Evolutionary conservation across 2,329 filamentous ascomycete species (phyloP).

Genomic region (Bretziella fagacearum): DNA sequence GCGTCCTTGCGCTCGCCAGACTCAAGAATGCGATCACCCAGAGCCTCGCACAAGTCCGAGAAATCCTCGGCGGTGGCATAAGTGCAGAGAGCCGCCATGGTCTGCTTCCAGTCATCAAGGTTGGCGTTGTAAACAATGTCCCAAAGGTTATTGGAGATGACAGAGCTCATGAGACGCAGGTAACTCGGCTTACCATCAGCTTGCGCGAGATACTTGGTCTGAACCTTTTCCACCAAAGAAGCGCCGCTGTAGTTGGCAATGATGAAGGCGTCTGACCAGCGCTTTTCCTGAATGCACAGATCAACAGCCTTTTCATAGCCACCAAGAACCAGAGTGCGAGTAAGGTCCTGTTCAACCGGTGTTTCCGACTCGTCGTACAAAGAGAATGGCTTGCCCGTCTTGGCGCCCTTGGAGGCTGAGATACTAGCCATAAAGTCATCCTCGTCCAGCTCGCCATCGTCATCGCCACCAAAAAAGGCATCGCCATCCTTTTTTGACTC

Average conservation of each 20-base stretch:
- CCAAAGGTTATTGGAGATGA: slow-evolving; percentile 94
- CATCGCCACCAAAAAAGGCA: slow-evolving; percentile 50
- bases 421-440: slow-evolving; percentile 80
- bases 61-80: slow-evolving; percentile 87
- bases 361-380: slow-evolving; percentile 74
- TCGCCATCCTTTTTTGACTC: slow-evolving; percentile 46
- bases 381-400: slow-evolving; percentile 87
- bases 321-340: slow-evolving; percentile 72
- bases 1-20: slow-evolving; percentile 68
- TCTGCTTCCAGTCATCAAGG: slow-evolving; percentile 85
- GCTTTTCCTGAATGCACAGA: slow-evolving; percentile 71
- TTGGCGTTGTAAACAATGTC: slow-evolving; percentile 95
- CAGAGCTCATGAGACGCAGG: slow-evolving; percentile 71
- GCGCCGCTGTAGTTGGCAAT: slow-evolving; percentile 94
- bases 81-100: slow-evolving; percentile 89
- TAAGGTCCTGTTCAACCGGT: slow-evolving; percentile 69
- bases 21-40: slow-evolving; percentile 81
- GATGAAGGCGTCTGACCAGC: slow-evolving; percentile 91
- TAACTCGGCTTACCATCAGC: slow-evolving; percentile 79
- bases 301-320: slow-evolving; percentile 82
- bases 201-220: slow-evolving; percentile 74
- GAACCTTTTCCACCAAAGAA: slow-evolving; percentile 83
- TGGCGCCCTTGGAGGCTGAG: slow-evolving; percentile 74
- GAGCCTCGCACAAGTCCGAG: slow-evolving; percentile 80
- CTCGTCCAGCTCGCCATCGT: slow-evolving; percentile 46